Base-by-base conservation (phyloP, 257 asterid species). In the Primulina tabacum region DNA sequence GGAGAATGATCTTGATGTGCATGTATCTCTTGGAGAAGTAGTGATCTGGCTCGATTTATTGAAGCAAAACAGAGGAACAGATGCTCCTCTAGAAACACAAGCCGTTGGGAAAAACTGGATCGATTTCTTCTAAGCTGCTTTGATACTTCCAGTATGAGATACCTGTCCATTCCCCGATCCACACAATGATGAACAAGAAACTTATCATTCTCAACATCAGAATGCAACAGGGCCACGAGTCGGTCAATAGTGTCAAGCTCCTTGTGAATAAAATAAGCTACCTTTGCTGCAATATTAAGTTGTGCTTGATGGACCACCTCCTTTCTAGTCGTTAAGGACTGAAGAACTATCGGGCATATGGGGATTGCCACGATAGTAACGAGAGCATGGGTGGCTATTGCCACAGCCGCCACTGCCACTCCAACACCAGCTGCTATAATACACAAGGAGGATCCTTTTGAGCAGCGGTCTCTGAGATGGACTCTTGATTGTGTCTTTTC, bases 41-140 rank as follows among this genome's bases (percentile, higher is more conserved):
- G 84, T 2, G 85, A 60, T 37, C 98, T 78, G 2, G 96, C 90
- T 34, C 87, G 83, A 72, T 90, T 93, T 60, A 90, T 87, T 9
- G 96, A 91, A 68, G 83, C 78, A 75, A 90, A 85, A 75, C 96
- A 87, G 40, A 93, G 79, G 79, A 90, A 86, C 68, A 93, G 69
- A 81, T 93, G 98, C 75, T 93, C 95, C 75, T 90, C 92, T 28
- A 93, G 96, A 78, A 84, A 95, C 69, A 43, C 68, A 32, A 93
- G 84, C 77, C 89, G 94, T 62, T 86, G 84, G 21, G 77, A 68
- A 67, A 87, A 82, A 73, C 65, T 79, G 38, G 85, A 53, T 56
- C 83, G 95, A 43, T 84, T 81, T 82, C 82, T 86, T 62, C 61
- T 75, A 26, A 93, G 92, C 79, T 83, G 89, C 82, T 81, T 87